Percentiles rank a stretch among this genome's conserved stretches.
These are phyloP conservation scores for Kondoa subrosea DNA, from an alignment of 768 basidiomycete genomes.

Conservation along the genomic window DNA sequence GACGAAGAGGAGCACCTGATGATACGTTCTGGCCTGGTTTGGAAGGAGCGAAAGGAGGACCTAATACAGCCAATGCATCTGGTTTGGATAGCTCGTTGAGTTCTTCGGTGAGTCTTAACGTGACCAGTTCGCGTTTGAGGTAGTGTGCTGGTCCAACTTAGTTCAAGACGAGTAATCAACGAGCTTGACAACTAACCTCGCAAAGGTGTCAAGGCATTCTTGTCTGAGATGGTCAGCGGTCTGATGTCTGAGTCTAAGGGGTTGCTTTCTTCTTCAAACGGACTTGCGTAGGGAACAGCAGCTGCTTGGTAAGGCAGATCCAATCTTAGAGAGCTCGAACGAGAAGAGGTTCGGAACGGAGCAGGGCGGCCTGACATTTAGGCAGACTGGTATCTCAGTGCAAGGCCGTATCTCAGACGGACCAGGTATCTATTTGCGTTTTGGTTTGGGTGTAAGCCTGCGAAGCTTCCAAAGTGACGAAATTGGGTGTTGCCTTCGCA, in stretches of 20 bases:
- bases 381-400: no score
- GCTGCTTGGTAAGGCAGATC: neutral
- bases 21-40: constrained; percentile 35
- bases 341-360: no score
- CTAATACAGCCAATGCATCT: constrained; percentile 60
- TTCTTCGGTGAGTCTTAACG: constrained; percentile 69
- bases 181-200: neutral
- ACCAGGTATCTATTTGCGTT: no score
- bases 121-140: constrained; percentile 86
- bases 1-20: neutral
- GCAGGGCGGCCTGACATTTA: no score
- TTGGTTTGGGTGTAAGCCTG: no score
- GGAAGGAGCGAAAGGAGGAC: constrained; percentile 55
- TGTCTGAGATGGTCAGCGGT: neutral
- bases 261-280: neutral
- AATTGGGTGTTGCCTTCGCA: no score
- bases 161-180: neutral
- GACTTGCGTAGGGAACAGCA: neutral
- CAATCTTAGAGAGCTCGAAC: neutral
- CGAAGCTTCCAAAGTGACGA: no score
- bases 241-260: neutral
- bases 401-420: no score
- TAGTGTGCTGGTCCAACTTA: constrained; percentile 55
- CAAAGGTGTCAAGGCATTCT: neutral
- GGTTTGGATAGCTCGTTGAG: constrained; percentile 45